Percentiles rank a stretch among this genome's conserved stretches.
Conservation (phyloP, 345 rosid species). For the Arabidopsis thaliana region TAIR10.1 NC_003070.9:21075501-21076000, state of each 20-base stretch:
- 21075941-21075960: constrained; percentile 77
- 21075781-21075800: not conserved
- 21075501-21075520: not conserved
- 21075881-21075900: constrained; percentile 8
- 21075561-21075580: not conserved
- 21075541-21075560: not conserved
- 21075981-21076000: not conserved
- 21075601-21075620: constrained; percentile 3
- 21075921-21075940: constrained; percentile 40
- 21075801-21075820: not conserved
- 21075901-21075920: constrained; percentile 4
- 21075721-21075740: not conserved
- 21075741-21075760: not conserved
- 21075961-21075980: constrained; percentile 68
- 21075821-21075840: not conserved
- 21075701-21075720: not conserved
- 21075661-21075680: not conserved
- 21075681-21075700: not conserved
- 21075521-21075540: not conserved
- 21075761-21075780: not conserved
- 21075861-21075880: not conserved
- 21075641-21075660: not conserved
- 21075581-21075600: not conserved
- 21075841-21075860: not conserved
- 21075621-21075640: not conserved